A percentile compares a stretch with the other conserved stretches of the same genome.
These are phyloP conservation scores for Lachancea nothofagi DNA, from an alignment of 805 yeast species.

Conservation along the genomic window DNA sequence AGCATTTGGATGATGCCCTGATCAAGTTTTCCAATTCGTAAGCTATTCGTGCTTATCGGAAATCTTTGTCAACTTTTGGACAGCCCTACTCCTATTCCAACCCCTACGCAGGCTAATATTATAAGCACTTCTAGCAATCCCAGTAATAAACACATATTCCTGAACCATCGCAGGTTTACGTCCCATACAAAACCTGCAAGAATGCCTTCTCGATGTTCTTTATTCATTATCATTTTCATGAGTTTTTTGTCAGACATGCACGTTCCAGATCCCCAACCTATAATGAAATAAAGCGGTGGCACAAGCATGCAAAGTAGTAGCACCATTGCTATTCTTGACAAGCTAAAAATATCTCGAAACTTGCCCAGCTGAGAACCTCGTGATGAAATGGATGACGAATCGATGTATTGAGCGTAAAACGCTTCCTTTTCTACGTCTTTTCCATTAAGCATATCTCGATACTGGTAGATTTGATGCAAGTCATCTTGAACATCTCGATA, in stretches of 20 bases:
- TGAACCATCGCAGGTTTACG: conserved; percentile 26
- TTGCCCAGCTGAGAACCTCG: conserved; percentile 18
- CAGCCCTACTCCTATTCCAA: conserved; percentile 44
- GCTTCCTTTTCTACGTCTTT: conserved; percentile 4
- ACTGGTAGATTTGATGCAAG: conserved; percentile 8
- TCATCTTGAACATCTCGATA: conserved; percentile 1
- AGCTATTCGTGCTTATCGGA: not conserved
- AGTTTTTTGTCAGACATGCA: conserved; percentile 24
- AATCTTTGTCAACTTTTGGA: conserved; percentile 7
- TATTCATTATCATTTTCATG: conserved; percentile 25
- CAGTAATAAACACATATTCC: conserved; percentile 29
- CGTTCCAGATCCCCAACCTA: conserved; percentile 20
- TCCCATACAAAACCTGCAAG: conserved; percentile 31
- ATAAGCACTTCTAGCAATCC: conserved; percentile 27
- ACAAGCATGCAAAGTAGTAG: conserved; percentile 18
- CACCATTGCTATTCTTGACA: conserved; percentile 16
- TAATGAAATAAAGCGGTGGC: conserved; percentile 30
- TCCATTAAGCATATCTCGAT: conserved; percentile 2
- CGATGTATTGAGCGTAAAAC: conserved; percentile 21
- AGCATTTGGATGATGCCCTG: too few relatives aligned
- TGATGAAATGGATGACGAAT: conserved; percentile 21
- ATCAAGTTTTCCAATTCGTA: not conserved
- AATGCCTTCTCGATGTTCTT: conserved; percentile 22
- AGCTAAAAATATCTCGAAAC: conserved; percentile 24
- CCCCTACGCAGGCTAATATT: conserved; percentile 39